Base-by-base conservation (phyloP, 345 rosid species). In the Sisymbrium altissimum region DNA sequence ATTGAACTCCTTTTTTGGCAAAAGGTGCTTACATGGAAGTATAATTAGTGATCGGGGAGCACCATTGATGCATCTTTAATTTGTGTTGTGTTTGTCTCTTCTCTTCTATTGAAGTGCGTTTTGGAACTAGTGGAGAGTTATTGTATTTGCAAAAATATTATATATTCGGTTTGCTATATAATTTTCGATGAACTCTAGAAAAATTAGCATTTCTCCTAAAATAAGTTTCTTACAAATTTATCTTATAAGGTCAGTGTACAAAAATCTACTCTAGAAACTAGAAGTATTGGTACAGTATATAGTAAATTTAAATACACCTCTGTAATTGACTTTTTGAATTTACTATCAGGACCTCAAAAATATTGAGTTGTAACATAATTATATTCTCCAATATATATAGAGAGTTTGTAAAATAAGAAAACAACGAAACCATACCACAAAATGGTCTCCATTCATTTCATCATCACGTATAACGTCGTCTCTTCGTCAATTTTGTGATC, bases 21-120 rank as follows among this genome's bases (percentile, higher is more conserved):
- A 70, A 59, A 70, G 49, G 46, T 60, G 32, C 15, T 21, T 38
- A 60, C 33, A 39, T 21, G 65, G 27, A 39, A 10, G 30, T 17
- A 48, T n/a, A 45, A 36, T 64, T 53, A 72, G 64, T 64, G 64
- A 32, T 15, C 23, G 64, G 44, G 41, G 63, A 72, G 55, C 63
- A 62, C 33, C 36, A 41, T 41, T n/a, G 36, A 41, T 72, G n/a
- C n/a, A n/a, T n/a, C n/a, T n/a, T n/a, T n/a, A n/a, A 9, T 62
- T 49, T 43, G 27, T 14, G 6, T 18, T 63, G 15, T 64, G 9
- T 39, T 32, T 64, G 64, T 64, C 77, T 64, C 56, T 32, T 64
- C 70, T 61, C 52, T 71, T 33, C 60, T 41, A 9, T n/a, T 19
- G 13, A 12, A 64, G 44, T 72, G 52, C 68, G 41, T 49, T 32